Percentiles rank a stretch among this genome's conserved stretches.
These are phyloP conservation scores for Oryza nivara DNA, from an alignment of 176 grass and related monocot genomes.

Conservation along the genomic window DNA sequence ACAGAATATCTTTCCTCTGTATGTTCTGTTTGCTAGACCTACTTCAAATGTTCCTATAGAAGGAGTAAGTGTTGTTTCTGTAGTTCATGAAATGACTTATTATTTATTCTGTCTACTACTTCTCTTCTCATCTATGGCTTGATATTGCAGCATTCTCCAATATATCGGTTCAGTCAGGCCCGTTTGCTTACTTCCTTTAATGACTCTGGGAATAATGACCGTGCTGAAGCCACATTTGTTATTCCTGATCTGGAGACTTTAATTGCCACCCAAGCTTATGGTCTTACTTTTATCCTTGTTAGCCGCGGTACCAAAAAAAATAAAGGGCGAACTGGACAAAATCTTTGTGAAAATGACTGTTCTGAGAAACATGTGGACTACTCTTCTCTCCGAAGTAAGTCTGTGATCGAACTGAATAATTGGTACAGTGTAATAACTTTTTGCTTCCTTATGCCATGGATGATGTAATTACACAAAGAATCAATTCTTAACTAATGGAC, in stretches of 20 bases:
- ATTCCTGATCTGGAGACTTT: constrained; percentile 70
- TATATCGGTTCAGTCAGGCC: constrained; percentile 59
- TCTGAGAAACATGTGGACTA: constrained; percentile 30
- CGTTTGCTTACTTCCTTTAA: constrained; percentile 60
- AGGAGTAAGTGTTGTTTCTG: constrained; percentile 57
- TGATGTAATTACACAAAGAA: constrained; percentile 19
- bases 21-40: constrained; percentile 71
- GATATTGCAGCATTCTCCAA: constrained; percentile 58
- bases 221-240: constrained; percentile 73
- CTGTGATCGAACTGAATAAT: neutral
- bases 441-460: neutral
- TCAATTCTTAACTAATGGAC: neutral
- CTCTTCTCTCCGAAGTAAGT: constrained; percentile 57
- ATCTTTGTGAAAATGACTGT: constrained; percentile 39
- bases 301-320: constrained; percentile 58
- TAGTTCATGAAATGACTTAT: constrained; percentile 1
- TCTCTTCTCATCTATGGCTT: constrained; percentile 42
- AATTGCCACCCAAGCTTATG: constrained; percentile 43
- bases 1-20: constrained; percentile 68
- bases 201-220: constrained; percentile 61
- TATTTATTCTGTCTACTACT: neutral
- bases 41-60: constrained; percentile 37
- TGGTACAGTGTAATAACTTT: constrained; percentile 24
- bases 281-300: constrained; percentile 70
- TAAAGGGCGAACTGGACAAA: constrained; percentile 42